Conservation (phyloP, 179 eudicot genomes). For the Monotropa hypopitys region DNA sequence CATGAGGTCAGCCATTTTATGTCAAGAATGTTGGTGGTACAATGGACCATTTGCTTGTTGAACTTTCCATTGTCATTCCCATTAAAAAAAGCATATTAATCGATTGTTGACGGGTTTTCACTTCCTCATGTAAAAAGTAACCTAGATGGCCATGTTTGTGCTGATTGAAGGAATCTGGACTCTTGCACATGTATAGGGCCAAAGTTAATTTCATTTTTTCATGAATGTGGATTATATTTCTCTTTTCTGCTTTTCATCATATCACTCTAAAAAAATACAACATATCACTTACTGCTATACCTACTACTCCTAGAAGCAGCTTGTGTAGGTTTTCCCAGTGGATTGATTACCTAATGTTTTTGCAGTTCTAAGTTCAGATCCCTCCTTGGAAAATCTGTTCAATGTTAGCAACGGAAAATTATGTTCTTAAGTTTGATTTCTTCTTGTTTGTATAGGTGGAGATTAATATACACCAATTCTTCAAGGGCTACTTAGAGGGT, state of each 20-base stretch:
- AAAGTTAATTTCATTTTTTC: neutral
- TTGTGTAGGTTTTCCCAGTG: neutral
- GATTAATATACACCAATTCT: slow-evolving; percentile 52
- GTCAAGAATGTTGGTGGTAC: neutral
- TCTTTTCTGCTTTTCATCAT: neutral
- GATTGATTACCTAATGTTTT: neutral
- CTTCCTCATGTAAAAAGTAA: neutral
- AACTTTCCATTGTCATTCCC: neutral
- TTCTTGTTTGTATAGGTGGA: slow-evolving; percentile 35
- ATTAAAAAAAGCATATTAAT: neutral
- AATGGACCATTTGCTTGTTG: neutral
- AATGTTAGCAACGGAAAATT: neutral
- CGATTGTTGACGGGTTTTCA: neutral
- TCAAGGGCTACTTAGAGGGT: slow-evolving; percentile 64
- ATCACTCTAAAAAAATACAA: neutral
- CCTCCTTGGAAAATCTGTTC: neutral
- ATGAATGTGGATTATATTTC: neutral
- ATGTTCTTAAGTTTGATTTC: neutral
- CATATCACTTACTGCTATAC: neutral
- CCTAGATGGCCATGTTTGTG: neutral
- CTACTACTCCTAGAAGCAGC: neutral
- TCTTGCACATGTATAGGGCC: neutral
- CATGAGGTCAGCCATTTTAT: slow-evolving; percentile 36
- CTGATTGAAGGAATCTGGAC: neutral
- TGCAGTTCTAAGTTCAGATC: neutral